phyloP scores from a whole-genome alignment of 129 eudicot species.

The Saposhnikovia divaricata region DNA sequence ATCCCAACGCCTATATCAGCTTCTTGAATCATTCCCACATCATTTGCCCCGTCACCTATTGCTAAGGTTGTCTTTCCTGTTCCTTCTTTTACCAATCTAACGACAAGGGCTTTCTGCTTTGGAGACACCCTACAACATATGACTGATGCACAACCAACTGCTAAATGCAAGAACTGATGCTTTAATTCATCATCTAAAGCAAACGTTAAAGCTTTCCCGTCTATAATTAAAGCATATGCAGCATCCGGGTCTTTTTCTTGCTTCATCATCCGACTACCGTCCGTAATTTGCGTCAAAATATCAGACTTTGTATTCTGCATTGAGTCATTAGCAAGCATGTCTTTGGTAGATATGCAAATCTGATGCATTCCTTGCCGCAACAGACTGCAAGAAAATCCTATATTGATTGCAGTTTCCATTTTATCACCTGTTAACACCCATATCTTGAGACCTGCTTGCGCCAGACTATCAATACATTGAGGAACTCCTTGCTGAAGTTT shows the following conservation, averaged over 20 bases:
- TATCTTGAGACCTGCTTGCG: conserved; percentile 16
- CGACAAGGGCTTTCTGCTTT: conserved; percentile 11
- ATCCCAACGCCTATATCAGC: conserved; percentile 14
- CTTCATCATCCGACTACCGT: conserved; percentile 5
- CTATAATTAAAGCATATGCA: conserved; percentile 10
- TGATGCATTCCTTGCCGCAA: conserved; percentile 11
- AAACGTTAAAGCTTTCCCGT: conserved; percentile 3
- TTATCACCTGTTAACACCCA: conserved; percentile 14
- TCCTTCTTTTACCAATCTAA: conserved; percentile 13
- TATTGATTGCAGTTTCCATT: conserved; percentile 16
- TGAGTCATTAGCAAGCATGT: conserved; percentile 1
- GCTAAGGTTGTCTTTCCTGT: conserved; percentile 14
- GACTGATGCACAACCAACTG: conserved; percentile 8
- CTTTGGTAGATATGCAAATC: conserved; percentile 9
- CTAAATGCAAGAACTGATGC: conserved; percentile 13
- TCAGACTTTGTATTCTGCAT: background rate
- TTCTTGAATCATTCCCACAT: conserved; percentile 17
- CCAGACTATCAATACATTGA: conserved; percentile 13
- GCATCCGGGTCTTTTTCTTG: conserved; percentile 9
- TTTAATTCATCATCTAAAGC: conserved; percentile 13
- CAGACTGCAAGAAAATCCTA: conserved; percentile 9
- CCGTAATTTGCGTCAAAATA: conserved; percentile 4
- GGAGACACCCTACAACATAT: conserved; percentile 16
- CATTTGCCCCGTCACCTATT: conserved; percentile 14
- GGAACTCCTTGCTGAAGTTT: conserved; percentile 11